phyloP scores from a whole-genome alignment of 1,284 basidiomycete species.

The Leccinum holopus region DNA sequence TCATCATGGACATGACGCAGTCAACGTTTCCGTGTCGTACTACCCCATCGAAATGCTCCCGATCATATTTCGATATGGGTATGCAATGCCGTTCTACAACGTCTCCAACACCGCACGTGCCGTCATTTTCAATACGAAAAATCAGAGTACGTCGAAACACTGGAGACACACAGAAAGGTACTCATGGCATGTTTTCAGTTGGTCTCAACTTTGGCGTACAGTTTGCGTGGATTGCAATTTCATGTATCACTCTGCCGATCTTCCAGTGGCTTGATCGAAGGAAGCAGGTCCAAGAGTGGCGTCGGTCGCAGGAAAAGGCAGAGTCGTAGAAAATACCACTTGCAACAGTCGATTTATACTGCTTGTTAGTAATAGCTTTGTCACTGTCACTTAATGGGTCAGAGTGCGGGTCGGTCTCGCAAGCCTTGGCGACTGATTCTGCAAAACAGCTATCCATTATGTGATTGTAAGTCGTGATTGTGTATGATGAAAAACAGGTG shows the following conservation, averaged over 20 bases:
- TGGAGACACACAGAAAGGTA: constrained; percentile 5
- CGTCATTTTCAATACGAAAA: constrained; percentile 68
- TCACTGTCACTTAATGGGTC: background rate
- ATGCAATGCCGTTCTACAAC: constrained; percentile 74
- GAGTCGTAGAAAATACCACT: background rate
- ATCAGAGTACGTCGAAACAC: constrained; percentile 44
- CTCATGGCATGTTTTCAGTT: constrained; percentile 37
- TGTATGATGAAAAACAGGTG: constrained; percentile 17
- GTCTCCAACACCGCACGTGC: constrained; percentile 57
- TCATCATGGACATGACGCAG: background rate
- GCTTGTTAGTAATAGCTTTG: background rate
- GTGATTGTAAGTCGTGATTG: constrained; percentile 11
- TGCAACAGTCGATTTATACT: background rate
- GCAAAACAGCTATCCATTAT: constrained; percentile 15
- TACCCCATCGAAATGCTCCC: constrained; percentile 72
- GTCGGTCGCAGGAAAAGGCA: constrained; percentile 18
- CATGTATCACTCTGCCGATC: constrained; percentile 49
- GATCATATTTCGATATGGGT: constrained; percentile 61
- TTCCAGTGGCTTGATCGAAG: constrained; percentile 43
- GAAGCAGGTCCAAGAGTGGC: constrained; percentile 29
- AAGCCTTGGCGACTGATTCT: background rate
- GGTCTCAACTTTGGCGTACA: constrained; percentile 60
- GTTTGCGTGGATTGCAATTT: constrained; percentile 53
- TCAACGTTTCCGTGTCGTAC: constrained; percentile 54
- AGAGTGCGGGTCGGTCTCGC: background rate